Conservation (phyloP, 192 early-diverging fungal species). For the Neocallimastix lanati region DNA sequence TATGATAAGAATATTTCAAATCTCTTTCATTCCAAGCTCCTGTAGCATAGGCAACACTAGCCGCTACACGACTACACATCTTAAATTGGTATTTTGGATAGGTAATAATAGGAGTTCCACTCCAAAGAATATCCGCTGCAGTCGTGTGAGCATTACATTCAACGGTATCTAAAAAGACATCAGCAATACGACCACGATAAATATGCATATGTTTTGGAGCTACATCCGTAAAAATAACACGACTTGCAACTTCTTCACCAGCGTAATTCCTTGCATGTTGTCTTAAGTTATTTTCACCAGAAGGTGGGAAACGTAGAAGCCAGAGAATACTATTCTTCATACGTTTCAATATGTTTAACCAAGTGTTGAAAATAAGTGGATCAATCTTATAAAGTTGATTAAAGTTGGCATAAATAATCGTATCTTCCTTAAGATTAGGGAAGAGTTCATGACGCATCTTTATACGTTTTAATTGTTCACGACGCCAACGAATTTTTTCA, state of each 20-base stretch:
- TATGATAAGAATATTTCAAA: conserved; percentile 16
- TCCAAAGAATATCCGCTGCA: conserved; percentile 85
- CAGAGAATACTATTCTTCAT: conserved; percentile 73
- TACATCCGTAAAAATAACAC: conserved; percentile 64
- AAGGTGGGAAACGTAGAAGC: conserved; percentile 82
- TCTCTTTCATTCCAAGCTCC: conserved; percentile 17
- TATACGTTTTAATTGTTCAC: conserved; percentile 61
- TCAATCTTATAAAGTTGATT: conserved; percentile 97
- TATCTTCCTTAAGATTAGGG: conserved; percentile 58
- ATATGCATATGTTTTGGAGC: conserved; percentile 70
- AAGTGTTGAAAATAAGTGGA: conserved; percentile 63
- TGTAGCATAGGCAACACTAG: conserved; percentile 62
- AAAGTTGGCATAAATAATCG: conserved; percentile 89
- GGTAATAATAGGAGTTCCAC: conserved; percentile 79
- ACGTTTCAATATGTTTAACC: conserved; percentile 63
- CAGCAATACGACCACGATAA: conserved; percentile 75
- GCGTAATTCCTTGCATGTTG: conserved; percentile 50
- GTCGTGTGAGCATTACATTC: conserved; percentile 95
- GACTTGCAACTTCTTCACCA: conserved; percentile 51
- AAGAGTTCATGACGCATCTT: conserved; percentile 75
- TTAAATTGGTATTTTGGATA: conserved; percentile 76
- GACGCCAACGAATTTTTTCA: conserved; percentile 33
- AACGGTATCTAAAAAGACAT: conserved; percentile 81
- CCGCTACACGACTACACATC: conserved; percentile 77
- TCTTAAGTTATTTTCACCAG: conserved; percentile 58